These are phyloP conservation scores for Ophiostoma quercus DNA, from an alignment of 2,329 filamentous ascomycete genomes.

Conservation along the genomic window DNA sequence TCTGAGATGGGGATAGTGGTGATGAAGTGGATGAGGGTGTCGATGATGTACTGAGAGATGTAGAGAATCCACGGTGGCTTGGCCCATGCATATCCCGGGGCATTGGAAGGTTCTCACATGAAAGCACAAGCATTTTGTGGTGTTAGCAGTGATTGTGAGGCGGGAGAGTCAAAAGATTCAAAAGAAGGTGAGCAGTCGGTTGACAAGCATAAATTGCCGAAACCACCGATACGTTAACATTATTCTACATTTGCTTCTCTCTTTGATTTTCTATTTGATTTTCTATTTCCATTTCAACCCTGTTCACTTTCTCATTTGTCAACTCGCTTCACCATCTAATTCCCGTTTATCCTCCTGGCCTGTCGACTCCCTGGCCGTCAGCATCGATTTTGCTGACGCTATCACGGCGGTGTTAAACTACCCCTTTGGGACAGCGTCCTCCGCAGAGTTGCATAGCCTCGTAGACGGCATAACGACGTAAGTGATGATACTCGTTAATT, in stretches of 20 bases:
- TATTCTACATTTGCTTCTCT: not conserved
- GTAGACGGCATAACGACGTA: not conserved
- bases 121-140: not conserved
- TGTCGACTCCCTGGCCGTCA: not conserved
- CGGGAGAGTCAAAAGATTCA: not conserved
- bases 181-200: not conserved
- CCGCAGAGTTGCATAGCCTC: not conserved
- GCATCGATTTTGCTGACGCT: not conserved
- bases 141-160: not conserved
- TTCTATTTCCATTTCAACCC: not conserved
- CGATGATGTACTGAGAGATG: not conserved
- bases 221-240: not conserved
- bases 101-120: constrained; percentile 1
- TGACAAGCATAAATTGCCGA: not conserved
- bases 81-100: not conserved
- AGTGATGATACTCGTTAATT: not conserved
- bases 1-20: too few relatives aligned
- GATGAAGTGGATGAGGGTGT: not conserved
- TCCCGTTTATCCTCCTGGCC: not conserved
- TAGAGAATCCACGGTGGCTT: not conserved
- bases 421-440: not conserved
- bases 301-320: not conserved
- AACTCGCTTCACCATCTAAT: not conserved
- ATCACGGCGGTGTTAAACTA: not conserved
- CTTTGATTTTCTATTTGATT: not conserved